Evolutionary conservation across 371 early-diverging fungal species (phyloP), one percentile per base, ranked within the genome.

Genomic region (Dipsacomyces acuminosporus): DNA sequence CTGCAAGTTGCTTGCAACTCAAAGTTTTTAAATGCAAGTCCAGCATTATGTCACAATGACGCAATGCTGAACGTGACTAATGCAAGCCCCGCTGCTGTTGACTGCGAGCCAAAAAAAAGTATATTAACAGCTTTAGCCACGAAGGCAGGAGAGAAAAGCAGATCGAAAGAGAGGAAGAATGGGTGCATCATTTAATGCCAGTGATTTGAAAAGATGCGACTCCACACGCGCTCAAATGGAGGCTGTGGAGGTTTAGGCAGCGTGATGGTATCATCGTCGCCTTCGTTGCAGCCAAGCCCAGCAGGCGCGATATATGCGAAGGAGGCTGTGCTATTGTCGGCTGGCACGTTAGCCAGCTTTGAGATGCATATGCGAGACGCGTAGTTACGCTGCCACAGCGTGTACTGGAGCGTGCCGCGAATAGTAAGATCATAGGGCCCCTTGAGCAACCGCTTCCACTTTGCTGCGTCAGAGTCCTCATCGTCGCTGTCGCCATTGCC

Each of bases 391-490:
- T 63, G 64, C 73, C 73, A 73, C 58, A 76, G 48, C 18, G 71
- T 72, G 52, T 85, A 85, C 45, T 79, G 79, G 23, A 85, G 60
- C 4, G 81, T 78, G 17, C 85, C 85, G 49, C 85, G 75, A 22
- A 82, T 73, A 2, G 82, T 83, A 43, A 85, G 64, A 8, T 82
- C 83, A 63, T 81, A 85, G 3, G 80, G 82, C 36, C 80, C 75
- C 38, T 79, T 75, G 45, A 83, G 64, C 57, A 85, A 74, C 15
- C 75, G 76, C 14, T 76, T 74, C 84, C 84, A 80, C 35, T 52
- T 66, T 45, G 81, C 79, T 19, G 78, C 77, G 35, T 72, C 72
- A 20, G 59, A 45, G 15, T 53, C 59, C 3, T 63, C 64, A 20
- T 57, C 52, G 11, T 53, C 57, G 23, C 22, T 54, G 42, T 49